Conservation (phyloP, 78 protist species). For the Neovahlkampfia damariscottae region DNA sequence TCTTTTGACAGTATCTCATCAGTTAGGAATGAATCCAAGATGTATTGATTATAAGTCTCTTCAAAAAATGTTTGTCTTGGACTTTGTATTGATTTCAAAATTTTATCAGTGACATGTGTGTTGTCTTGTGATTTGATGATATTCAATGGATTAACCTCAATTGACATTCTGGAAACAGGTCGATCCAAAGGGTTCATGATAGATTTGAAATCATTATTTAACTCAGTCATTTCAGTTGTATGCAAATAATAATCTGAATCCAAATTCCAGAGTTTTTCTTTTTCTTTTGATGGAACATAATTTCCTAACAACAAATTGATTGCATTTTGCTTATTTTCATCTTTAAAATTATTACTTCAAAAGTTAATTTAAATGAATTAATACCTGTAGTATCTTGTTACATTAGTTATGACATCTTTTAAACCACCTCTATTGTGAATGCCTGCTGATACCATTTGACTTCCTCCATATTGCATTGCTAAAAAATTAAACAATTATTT, state of each 20-base stretch:
- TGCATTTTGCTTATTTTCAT: slow-evolving; percentile 67
- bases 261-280: slow-evolving; percentile 49
- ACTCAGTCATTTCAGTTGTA: background rate
- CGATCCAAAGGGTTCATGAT: background rate
- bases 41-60: no score
- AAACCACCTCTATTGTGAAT: slow-evolving; percentile 53
- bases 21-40: no score
- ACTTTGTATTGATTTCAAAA: no score
- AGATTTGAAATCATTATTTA: background rate
- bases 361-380: no score
- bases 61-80: no score
- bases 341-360: slow-evolving; percentile 64
- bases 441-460: slow-evolving; percentile 49
- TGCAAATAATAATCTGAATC: slow-evolving; percentile 69
- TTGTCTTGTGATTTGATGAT: no score
- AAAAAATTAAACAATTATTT: no score
- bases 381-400: slow-evolving; percentile 71
- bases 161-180: no score
- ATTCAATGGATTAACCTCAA: no score
- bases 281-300: slow-evolving; percentile 36
- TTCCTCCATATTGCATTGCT: slow-evolving; percentile 84
- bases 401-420: slow-evolving; percentile 35
- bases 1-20: no score
- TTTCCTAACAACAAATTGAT: slow-evolving; percentile 78
- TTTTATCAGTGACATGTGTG: no score